These are phyloP conservation scores for Ligustrum vulgare DNA, from an alignment of 257 asterid genomes.

Conservation along the genomic window DNA sequence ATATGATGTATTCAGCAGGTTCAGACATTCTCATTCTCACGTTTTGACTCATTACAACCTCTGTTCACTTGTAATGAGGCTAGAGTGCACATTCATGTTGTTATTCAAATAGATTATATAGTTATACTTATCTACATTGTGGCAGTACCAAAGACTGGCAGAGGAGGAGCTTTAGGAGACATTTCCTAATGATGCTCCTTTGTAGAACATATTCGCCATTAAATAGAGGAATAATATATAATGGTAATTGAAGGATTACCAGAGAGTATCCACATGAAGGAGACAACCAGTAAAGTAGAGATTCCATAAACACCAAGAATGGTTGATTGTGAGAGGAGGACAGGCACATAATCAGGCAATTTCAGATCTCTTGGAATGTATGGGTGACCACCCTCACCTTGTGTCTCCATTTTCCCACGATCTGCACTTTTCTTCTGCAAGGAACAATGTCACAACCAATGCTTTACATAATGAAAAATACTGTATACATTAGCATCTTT, in stretches of 20 bases:
- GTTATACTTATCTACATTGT: neutral
- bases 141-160: neutral
- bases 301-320: slow-evolving; percentile 56
- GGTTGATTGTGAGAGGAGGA: slow-evolving; percentile 57
- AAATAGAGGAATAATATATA: neutral
- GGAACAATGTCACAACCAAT: neutral
- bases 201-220: neutral
- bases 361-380: slow-evolving; percentile 63
- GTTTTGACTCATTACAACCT: neutral
- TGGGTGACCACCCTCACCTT: slow-evolving; percentile 52
- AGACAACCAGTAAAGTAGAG: slow-evolving; percentile 53
- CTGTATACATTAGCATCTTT: neutral
- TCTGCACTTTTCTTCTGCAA: slow-evolving; percentile 23
- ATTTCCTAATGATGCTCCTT: neutral
- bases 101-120: neutral
- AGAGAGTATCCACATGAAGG: slow-evolving; percentile 76
- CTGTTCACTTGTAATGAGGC: neutral
- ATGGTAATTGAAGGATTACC: slow-evolving; percentile 37
- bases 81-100: neutral
- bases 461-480: neutral
- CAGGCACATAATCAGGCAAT: slow-evolving; percentile 60
- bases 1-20: neutral
- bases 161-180: neutral
- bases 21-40: neutral
- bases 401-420: slow-evolving; percentile 26